Evolutionary conservation across 2,329 filamentous ascomycete genomes (phyloP).

Genomic region (Aspergillus awamori): DNA sequence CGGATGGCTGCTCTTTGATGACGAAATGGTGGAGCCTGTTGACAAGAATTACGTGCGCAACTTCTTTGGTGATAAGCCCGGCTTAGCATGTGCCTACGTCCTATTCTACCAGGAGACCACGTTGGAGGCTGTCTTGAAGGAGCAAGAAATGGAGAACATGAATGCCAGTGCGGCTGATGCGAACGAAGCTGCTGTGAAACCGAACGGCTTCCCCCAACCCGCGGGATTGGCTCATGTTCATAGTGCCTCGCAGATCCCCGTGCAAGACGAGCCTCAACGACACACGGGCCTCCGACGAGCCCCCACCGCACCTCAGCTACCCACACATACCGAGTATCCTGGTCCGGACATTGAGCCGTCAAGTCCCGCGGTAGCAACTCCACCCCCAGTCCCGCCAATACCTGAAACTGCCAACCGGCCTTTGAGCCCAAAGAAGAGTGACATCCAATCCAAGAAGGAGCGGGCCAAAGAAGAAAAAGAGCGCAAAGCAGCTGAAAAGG

Average conservation of each 20-base stretch:
- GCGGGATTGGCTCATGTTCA: constrained; percentile 43
- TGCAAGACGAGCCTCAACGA: constrained; percentile 40
- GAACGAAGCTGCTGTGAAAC: constrained; percentile 32
- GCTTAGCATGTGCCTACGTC: constrained; percentile 92
- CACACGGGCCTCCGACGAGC: constrained; percentile 37
- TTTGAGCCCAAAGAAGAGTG: constrained; percentile 61
- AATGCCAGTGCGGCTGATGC: constrained; percentile 43
- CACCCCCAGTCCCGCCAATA: constrained; percentile 34
- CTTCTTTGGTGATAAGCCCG: constrained; percentile 92
- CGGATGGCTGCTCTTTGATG: constrained; percentile 95
- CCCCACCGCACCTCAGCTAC: constrained; percentile 53
- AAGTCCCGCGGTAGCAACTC: constrained; percentile 22
- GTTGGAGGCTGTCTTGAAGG: constrained; percentile 67
- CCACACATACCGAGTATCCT: constrained; percentile 39
- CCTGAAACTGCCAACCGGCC: constrained; percentile 37
- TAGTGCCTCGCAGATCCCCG: constrained; percentile 41
- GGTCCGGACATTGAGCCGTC: constrained; percentile 26
- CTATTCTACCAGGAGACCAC: constrained; percentile 96
- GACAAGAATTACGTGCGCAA: constrained; percentile 95
- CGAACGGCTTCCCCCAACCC: constrained; percentile 36
- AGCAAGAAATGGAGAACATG: constrained; percentile 79
- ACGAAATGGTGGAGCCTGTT: constrained; percentile 97
- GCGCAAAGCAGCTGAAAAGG: constrained; percentile 52
- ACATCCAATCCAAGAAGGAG: constrained; percentile 71
- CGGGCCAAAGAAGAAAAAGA: constrained; percentile 60